These are phyloP conservation scores for Pneumocystis wakefieldiae DNA, from an alignment of 1,139 yeast species.

Conservation along the genomic window DNA sequence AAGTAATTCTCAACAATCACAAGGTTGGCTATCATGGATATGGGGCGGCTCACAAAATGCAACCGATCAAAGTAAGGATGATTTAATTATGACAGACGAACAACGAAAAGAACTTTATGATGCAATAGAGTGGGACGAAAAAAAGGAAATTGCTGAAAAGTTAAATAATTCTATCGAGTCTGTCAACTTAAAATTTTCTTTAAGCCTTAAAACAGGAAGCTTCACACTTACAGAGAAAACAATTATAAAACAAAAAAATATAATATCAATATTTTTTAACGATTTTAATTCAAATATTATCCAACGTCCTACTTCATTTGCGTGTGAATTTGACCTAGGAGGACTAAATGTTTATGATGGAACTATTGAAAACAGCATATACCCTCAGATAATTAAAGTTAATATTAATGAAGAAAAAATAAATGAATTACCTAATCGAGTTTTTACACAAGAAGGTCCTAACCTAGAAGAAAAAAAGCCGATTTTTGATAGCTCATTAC, in stretches of 20 bases:
- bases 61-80: conserved; percentile 5
- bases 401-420: conserved; percentile 37
- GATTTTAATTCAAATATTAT: conserved; percentile 40
- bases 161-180: conserved; percentile 58
- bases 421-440: conserved; percentile 17
- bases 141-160: conserved; percentile 35
- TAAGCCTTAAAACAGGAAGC: conserved; percentile 65
- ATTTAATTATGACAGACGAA: conserved; percentile 29
- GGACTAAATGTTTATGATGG: conserved; percentile 84
- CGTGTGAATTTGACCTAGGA: conserved; percentile 55
- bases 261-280: conserved; percentile 18
- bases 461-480: conserved; percentile 11
- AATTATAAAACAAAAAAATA: conserved; percentile 14
- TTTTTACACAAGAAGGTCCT: conserved; percentile 9
- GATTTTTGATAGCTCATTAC: conserved; percentile 25
- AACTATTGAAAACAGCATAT: conserved; percentile 46
- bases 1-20: conserved; percentile 10
- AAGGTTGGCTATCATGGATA: conserved; percentile 25
- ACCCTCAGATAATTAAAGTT: conserved; percentile 79
- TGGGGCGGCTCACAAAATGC: conserved; percentile 22
- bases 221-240: conserved; percentile 38
- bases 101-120: conserved; percentile 63
- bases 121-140: conserved; percentile 82
- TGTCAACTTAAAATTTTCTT: conserved; percentile 47
- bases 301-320: conserved; percentile 68